Evolutionary conservation across 306 rosid genomes (phyloP).

Genomic region (Begonia peltatifolia): DNA sequence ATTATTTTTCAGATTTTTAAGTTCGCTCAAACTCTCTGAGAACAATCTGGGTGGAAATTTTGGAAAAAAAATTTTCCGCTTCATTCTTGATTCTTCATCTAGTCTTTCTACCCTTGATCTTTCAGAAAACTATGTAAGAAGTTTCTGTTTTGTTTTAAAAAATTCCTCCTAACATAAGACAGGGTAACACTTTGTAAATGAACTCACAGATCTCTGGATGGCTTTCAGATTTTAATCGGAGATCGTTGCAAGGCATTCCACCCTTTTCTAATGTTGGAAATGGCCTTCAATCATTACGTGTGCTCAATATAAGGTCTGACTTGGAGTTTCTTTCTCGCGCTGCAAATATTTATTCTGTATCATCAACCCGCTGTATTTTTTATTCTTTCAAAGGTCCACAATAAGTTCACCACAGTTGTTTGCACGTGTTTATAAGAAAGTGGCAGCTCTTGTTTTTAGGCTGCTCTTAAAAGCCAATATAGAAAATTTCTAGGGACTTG

Average conservation of each 20-base stretch:
- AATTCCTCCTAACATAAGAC: conserved; percentile 10
- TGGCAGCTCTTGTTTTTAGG: too few species aligned
- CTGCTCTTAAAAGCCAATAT: too few species aligned
- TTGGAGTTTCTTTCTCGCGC: background rate
- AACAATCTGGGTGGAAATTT: conserved; percentile 41
- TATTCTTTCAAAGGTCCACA: background rate
- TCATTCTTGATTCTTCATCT: conserved; percentile 58
- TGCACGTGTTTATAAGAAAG: too few species aligned
- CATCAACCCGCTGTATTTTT: conserved; percentile 2
- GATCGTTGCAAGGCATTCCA: conserved; percentile 17
- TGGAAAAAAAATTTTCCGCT: conserved; percentile 38
- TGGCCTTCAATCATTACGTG: conserved; percentile 59
- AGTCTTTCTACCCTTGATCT: conserved; percentile 66
- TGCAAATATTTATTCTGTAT: background rate
- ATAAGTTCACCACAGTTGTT: too few species aligned
- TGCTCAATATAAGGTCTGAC: conserved; percentile 65
- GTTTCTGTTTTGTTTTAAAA: conserved; percentile 10
- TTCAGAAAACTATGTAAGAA: conserved; percentile 68
- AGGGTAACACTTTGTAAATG: conserved; percentile 13
- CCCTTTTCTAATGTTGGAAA: conserved; percentile 24
- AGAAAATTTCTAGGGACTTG: too few species aligned
- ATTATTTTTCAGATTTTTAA: conserved; percentile 18
- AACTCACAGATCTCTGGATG: conserved; percentile 71
- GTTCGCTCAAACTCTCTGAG: conserved; percentile 47
- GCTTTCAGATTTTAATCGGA: conserved; percentile 47